Conservation (phyloP, 306 rosid species). For the Potentilla sterilis region DNA sequence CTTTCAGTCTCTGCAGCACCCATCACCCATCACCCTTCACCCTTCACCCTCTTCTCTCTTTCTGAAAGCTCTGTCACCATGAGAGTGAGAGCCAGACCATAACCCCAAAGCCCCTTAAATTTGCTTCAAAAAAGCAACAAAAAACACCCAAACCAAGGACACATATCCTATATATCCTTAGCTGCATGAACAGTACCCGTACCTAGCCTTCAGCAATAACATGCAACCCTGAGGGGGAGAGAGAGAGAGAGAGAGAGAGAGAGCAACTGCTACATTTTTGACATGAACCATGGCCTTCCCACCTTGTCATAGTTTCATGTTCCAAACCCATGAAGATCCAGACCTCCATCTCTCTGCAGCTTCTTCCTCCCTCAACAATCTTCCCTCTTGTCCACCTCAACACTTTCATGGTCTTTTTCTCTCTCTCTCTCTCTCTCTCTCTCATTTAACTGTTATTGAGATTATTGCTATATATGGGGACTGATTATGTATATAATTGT, state of each 20-base stretch:
- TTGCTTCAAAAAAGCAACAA: constrained; percentile 10
- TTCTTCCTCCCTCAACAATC: constrained; percentile 35
- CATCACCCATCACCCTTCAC: constrained; percentile 54
- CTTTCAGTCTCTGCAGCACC: constrained; percentile 59
- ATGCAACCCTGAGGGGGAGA: background rate
- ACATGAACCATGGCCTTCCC: constrained; percentile 58
- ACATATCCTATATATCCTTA: constrained; percentile 3
- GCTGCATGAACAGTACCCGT: constrained; percentile 9
- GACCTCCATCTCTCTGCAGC: constrained; percentile 31
- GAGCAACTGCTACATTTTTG: background rate
- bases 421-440: background rate
- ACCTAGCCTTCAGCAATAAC: constrained; percentile 14
- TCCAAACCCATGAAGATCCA: constrained; percentile 59
- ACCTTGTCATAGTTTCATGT: constrained; percentile 72
- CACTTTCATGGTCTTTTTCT: constrained; percentile 54
- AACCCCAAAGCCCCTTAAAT: constrained; percentile 33
- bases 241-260: background rate
- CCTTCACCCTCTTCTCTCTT: constrained; percentile 45
- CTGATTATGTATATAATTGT: background rate
- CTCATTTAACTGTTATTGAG: background rate
- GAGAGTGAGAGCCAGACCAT: constrained; percentile 86
- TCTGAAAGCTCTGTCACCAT: constrained; percentile 76
- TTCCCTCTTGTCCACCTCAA: constrained; percentile 54
- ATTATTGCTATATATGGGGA: constrained; percentile 6
- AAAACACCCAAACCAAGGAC: constrained; percentile 3